Evolutionary conservation across 2,329 filamentous ascomycete genomes (phyloP), one percentile per base, ranked within the genome.

Genomic region (Calonectria pauciramosa): DNA sequence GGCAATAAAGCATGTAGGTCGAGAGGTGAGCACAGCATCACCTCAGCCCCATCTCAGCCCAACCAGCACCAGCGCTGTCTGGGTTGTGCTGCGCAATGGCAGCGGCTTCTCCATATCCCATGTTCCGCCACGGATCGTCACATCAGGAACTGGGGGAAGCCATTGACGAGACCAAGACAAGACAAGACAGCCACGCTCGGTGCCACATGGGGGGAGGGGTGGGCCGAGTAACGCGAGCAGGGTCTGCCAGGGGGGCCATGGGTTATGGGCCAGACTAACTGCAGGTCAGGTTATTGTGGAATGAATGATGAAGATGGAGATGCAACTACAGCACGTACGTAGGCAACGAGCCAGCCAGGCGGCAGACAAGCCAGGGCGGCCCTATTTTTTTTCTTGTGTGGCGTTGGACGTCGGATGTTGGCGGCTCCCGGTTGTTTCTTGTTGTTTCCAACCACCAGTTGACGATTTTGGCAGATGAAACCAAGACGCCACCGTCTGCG

Each of bases 111-210:
- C 66, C 59, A 73, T 59, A 26, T 47, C 66, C 28, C 68, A 51
- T 68, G 60, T 65, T n/a, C 67, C 71, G 65, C 71, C 65, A 72
- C 71, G 49, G 66, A 32, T 66, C 59, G 68, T 73, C 71, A 66
- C 59, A 69, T 73, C 71, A 65, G 66, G 71, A 70, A 69, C 71
- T 60, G 56, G 59, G 59, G 66, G 49, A 38, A n/a, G 52, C 56
- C 30, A 69, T 65, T 36, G 47, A 30, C 28, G 64, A 32, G 54
- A 54, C 47, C 44, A 36, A 71, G 70, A 65, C 71, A 64, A 67
- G 64, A 44, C 41, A 44, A 56, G 63, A 68, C 70, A 68, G 70
- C 64, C 70, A 68, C 65, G 47, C 34, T 54, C 32, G 44, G 56
- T 52, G 56, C 23, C 38, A 34, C 49, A 20, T 23, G 36, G 34